Evolutionary conservation across 2,329 filamentous ascomycete genomes (phyloP), one percentile per base, ranked within the genome.

Genomic region (Cladophialophora immunda): DNA sequence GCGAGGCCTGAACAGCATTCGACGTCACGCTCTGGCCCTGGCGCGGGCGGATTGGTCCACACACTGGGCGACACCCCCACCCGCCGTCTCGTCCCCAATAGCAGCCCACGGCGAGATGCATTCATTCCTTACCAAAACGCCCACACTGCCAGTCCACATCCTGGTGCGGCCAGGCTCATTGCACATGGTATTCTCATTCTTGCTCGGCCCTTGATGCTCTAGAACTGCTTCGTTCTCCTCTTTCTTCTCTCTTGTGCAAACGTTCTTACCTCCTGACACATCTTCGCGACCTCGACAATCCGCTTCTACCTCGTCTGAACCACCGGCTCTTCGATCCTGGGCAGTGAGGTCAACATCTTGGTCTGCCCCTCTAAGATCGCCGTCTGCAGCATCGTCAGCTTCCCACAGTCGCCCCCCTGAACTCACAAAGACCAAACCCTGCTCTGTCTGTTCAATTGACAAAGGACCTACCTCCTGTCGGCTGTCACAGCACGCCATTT

Each of bases 401-500:
- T 25, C 47, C 54, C 38, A 41, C 17, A 50, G 38, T 36, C 55
- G 19, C 36, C 55, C 6, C 22, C 38, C 45, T 53, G 22, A 47
- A 45, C 54, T 59, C 56, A 57, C 27, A 54, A 53, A 64, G 50
- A 22, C 15, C 25, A 29, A 41, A 34, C 25, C 30, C 15, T 57
- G 47, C 13, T 54, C 29, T 30, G 41, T 32, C 4, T 41, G 32
- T 17, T 61, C 38, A 29, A 55, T 58, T 58, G 61, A 64, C 36
- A 57, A 56, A 57, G 56, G 25, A 53, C 34, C 34, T 45, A 62
- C 59, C 53, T 59, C 58, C 41, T 13, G 29, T 57, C 41, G 27
- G 29, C 54, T 41, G 54, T 61, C 64, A 30, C 53, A 60, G 59
- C 65, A 66, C 32, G 22, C 45, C 68, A 29, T 54, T 60, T 47